Conservation (phyloP, 352 stramenopile species). For the Phytophthora agathidicida region DNA sequence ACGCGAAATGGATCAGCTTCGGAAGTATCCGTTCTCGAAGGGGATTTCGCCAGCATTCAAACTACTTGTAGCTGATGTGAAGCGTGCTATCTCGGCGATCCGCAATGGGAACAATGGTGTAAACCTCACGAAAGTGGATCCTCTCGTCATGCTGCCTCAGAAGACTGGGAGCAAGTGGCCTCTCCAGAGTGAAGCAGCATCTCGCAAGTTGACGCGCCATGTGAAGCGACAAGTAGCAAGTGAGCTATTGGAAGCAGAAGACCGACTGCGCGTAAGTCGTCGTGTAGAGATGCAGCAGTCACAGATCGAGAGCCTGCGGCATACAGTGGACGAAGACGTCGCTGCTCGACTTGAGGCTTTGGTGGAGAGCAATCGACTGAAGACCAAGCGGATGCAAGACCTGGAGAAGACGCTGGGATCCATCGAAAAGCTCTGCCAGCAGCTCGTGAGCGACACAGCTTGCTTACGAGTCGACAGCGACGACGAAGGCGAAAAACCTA, state of each 20-base stretch:
- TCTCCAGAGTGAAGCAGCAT: slow-evolving; percentile 22
- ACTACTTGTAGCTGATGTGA: slow-evolving; percentile 49
- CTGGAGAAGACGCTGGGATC: slow-evolving; percentile 62
- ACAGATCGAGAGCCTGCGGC: slow-evolving; percentile 49
- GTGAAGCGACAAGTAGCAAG: slow-evolving; percentile 48
- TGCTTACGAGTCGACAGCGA: slow-evolving; percentile 43
- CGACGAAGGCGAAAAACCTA: slow-evolving; percentile 8
- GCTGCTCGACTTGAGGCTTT: slow-evolving; percentile 46
- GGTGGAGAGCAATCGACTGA: slow-evolving; percentile 62
- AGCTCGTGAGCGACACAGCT: slow-evolving; percentile 61
- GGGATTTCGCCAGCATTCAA: slow-evolving; percentile 35
- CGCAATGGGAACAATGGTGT: slow-evolving; percentile 44
- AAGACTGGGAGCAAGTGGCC: slow-evolving; percentile 1
- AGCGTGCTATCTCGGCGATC: slow-evolving; percentile 50
- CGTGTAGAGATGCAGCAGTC: slow-evolving; percentile 53
- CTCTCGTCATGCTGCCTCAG: slow-evolving; percentile 40
- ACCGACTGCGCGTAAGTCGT: slow-evolving; percentile 25
- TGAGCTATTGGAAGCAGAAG: slow-evolving; percentile 32
- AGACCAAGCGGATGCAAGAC: slow-evolving; percentile 59
- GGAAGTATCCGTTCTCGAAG: slow-evolving; percentile 68
- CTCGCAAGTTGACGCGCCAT: slow-evolving; percentile 54
- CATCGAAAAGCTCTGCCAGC: slow-evolving; percentile 72
- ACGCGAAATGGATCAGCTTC: slow-evolving; percentile 50
- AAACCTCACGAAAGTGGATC: slow-evolving; percentile 56
- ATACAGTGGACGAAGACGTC: slow-evolving; percentile 53